Conservation (phyloP, 192 early-diverging fungal genomes). For the Paraglomus brasilianum region DNA sequence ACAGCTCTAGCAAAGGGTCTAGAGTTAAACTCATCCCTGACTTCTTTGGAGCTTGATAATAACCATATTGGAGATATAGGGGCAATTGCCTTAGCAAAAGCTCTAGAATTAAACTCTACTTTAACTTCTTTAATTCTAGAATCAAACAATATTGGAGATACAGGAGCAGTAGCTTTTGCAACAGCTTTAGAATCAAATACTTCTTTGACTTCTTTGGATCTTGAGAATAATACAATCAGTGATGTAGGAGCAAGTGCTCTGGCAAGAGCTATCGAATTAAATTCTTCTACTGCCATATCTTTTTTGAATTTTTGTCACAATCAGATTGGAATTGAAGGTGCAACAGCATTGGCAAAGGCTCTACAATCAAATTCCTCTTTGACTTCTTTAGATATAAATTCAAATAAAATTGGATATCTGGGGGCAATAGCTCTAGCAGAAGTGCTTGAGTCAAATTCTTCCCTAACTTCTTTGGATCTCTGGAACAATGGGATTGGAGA, state of each 20-base stretch:
- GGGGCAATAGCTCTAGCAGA: conserved; percentile 2
- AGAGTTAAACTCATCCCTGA: conserved; percentile 1
- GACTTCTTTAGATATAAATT: background rate
- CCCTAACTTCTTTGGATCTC: background rate
- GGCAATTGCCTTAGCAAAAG: conserved; percentile 10
- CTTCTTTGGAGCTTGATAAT: background rate
- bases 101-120: background rate
- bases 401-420: background rate
- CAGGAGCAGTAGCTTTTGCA: conserved; percentile 11
- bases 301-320: conserved; percentile 10
- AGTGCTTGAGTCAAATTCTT: background rate
- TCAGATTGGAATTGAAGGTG: background rate
- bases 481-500: background rate
- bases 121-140: background rate
- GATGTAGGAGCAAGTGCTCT: background rate
- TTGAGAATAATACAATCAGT: conserved; percentile 1
- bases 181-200: conserved; percentile 13
- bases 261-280: background rate
- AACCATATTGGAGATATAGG: background rate
- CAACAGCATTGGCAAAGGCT: background rate
- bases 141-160: background rate
- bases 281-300: background rate
- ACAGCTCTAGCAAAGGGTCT: background rate
- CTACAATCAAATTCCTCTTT: conserved; percentile 10
- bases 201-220: background rate